These are phyloP conservation scores for Alternaria triticina DNA, from an alignment of 2,329 filamentous ascomycete species.

Conservation along the genomic window DNA sequence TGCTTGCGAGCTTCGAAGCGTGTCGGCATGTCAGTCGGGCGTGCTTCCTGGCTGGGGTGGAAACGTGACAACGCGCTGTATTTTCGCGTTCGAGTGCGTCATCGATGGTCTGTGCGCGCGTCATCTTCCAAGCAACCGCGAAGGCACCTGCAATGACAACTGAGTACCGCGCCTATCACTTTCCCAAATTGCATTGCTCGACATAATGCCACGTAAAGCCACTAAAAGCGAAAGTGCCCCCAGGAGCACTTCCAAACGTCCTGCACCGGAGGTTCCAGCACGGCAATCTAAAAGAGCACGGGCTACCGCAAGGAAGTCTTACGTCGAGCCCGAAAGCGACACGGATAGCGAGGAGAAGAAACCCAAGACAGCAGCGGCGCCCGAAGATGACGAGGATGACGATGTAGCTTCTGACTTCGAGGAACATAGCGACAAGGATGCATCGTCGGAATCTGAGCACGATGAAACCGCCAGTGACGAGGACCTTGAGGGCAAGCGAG, in stretches of 20 bases:
- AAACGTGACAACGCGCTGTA: slow-evolving; percentile 30
- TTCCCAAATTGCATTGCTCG: neutral
- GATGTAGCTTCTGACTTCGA: slow-evolving; percentile 51
- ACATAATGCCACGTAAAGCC: slow-evolving; percentile 41
- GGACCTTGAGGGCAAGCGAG: slow-evolving; percentile 36
- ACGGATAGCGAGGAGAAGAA: slow-evolving; percentile 23
- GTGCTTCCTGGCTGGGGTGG: neutral
- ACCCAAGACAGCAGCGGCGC: slow-evolving; percentile 16
- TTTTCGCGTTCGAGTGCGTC: slow-evolving; percentile 30
- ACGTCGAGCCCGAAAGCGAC: slow-evolving; percentile 42
- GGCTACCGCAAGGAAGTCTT: slow-evolving; percentile 41
- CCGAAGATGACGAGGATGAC: slow-evolving; percentile 45
- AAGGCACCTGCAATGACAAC: slow-evolving; percentile 4
- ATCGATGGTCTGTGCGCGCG: slow-evolving; percentile 25
- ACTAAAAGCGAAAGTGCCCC: slow-evolving; percentile 21
- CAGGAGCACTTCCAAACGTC: slow-evolving; percentile 45
- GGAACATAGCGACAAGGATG: slow-evolving; percentile 42
- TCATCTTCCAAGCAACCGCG: slow-evolving; percentile 14
- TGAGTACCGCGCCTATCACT: neutral
- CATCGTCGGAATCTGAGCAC: slow-evolving; percentile 39
- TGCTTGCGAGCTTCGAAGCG: slow-evolving; percentile 65
- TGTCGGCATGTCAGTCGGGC: slow-evolving; percentile 29
- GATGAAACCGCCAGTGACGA: slow-evolving; percentile 41
- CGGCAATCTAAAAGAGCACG: slow-evolving; percentile 46
- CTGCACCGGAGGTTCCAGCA: slow-evolving; percentile 38